Conservation (phyloP, 768 basidiomycete species). For the Rhodotorula paludigena region DNA sequence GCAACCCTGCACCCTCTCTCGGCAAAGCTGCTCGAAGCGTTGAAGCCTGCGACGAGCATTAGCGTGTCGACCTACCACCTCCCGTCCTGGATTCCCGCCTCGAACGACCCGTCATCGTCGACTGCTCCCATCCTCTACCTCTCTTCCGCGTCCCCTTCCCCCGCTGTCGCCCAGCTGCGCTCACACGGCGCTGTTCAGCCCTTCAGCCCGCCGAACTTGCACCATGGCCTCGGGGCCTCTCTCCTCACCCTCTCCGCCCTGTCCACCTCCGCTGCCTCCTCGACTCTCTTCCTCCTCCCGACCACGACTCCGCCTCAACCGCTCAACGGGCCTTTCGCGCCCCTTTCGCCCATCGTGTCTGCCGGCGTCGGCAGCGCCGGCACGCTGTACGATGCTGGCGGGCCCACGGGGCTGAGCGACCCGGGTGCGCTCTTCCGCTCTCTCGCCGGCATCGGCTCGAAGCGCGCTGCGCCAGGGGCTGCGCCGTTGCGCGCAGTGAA, state of each 20-base stretch:
- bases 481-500: constrained; percentile 1
- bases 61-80: constrained; percentile 33
- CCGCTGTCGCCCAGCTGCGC: constrained; percentile 4
- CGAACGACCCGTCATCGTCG: not conserved
- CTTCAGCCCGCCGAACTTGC: constrained; percentile 32
- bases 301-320: constrained; percentile 22
- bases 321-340: constrained; percentile 34
- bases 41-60: not conserved
- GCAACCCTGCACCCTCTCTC: constrained; percentile 24
- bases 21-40: constrained; percentile 10
- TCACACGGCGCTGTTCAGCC: not conserved
- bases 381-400: constrained; percentile 22
- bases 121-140: constrained; percentile 24
- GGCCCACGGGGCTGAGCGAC: constrained; percentile 15
- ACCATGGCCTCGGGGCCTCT: constrained; percentile 29
- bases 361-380: not conserved
- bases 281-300: constrained; percentile 33
- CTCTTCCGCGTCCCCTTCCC: constrained; percentile 6
- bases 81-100: constrained; percentile 22
- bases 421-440: constrained; percentile 19
- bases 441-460: not conserved
- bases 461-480: not conserved
- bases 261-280: not conserved
- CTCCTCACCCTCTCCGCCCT: constrained; percentile 26
- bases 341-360: constrained; percentile 9